Conservation (phyloP, 345 rosid species). For the Eucalyptus regnans region DNA sequence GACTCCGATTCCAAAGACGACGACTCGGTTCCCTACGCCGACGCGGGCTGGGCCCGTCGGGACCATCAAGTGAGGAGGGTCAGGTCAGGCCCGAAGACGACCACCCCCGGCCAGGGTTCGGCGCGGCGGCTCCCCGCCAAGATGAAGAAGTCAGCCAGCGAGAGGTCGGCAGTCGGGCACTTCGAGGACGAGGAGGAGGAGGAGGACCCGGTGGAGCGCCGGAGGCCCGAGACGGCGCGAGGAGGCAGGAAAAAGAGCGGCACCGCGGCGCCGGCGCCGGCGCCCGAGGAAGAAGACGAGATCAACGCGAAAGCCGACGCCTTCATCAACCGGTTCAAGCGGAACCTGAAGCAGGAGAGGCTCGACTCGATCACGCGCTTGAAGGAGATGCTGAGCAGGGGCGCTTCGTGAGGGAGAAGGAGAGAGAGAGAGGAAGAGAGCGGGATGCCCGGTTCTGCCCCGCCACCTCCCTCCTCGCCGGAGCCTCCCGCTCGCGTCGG, state of each 20-base stretch:
- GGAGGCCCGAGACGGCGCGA: not conserved
- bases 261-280: not conserved
- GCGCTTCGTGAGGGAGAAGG: not conserved
- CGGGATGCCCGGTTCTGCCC: not conserved
- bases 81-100: conserved; percentile 21
- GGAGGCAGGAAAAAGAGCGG: conserved; percentile 4
- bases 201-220: conserved; percentile 1
- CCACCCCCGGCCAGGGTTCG: not conserved
- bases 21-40: not conserved
- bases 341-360: conserved; percentile 37
- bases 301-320: conserved; percentile 47
- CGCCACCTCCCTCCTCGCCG: not conserved
- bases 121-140: conserved; percentile 1
- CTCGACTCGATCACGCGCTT: conserved; percentile 26
- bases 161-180: conserved; percentile 8
- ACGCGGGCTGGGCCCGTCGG: not conserved
- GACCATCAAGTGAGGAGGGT: conserved; percentile 19
- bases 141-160: conserved; percentile 72
- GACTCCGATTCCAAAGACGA: not conserved
- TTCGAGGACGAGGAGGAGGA: conserved; percentile 5
- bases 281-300: not conserved
- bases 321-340: conserved; percentile 37
- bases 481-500: not conserved
- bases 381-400: conserved; percentile 12
- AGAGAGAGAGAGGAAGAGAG: not conserved